Percentiles rank a stretch among this genome's conserved stretches.
Evolutionary conservation across 208 protist genomes (phyloP).

Genomic region (Acanthamoeba castellanii): DNA sequence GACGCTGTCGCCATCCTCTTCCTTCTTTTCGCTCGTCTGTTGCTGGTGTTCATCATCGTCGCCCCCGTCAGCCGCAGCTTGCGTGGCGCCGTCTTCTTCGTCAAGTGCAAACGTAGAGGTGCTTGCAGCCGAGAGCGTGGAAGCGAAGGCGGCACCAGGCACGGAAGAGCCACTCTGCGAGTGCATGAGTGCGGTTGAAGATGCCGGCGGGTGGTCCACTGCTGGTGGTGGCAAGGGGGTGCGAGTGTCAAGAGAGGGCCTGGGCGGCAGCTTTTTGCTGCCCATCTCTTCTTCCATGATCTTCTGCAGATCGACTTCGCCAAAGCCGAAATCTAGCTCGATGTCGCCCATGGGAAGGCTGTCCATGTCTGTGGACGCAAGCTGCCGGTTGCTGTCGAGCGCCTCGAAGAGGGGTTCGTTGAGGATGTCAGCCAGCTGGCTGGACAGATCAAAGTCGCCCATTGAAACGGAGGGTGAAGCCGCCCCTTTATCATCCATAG

Average conservation of each 20-base stretch:
- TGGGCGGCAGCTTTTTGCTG: neutral
- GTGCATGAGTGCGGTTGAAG: too few relatives aligned
- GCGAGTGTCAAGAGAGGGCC: neutral
- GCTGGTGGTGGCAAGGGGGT: neutral
- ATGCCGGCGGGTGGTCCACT: neutral
- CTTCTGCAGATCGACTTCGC: constrained; percentile 6
- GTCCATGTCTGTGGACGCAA: neutral
- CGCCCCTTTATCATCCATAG: neutral
- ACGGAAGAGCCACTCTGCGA: too few relatives aligned
- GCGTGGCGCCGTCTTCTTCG: too few relatives aligned
- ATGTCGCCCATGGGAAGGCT: neutral
- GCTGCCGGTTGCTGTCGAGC: neutral
- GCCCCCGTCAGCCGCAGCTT: neutral
- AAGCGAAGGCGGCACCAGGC: too few relatives aligned
- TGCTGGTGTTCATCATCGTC: neutral
- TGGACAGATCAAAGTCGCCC: neutral
- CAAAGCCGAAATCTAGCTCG: constrained; percentile 9
- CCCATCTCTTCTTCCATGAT: constrained; percentile 34
- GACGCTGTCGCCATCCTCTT: neutral
- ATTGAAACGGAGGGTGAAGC: neutral
- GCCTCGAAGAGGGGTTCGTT: neutral
- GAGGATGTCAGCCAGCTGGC: neutral
- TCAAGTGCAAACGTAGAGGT: too few relatives aligned
- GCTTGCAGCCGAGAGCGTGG: neutral
- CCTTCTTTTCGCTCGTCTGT: neutral